Percentiles rank a stretch among this genome's conserved stretches.
Conservation (phyloP, 495 filamentous ascomycete genomes). For the Wilcoxina mikolae region DNA sequence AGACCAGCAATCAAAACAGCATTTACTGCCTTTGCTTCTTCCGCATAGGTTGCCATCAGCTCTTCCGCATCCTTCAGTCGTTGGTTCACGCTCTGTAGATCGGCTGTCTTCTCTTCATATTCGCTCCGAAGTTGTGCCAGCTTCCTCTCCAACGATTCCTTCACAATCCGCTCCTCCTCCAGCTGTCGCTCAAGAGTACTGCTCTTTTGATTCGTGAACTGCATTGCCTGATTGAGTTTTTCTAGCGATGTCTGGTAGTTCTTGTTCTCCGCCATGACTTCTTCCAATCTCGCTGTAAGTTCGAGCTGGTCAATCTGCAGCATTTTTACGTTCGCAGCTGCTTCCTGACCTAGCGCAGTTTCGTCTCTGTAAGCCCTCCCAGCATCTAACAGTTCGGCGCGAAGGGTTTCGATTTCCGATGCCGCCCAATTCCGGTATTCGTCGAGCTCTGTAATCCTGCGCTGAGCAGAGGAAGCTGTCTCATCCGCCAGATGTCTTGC, state of each 20-base stretch:
- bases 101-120: constrained; percentile 66
- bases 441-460: constrained; percentile 69
- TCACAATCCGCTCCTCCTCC: constrained; percentile 63
- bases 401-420: constrained; percentile 67
- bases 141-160: constrained; percentile 66
- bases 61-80: constrained; percentile 79
- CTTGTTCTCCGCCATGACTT: constrained; percentile 48
- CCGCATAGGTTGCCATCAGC: constrained; percentile 70
- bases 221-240: constrained; percentile 63
- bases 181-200: constrained; percentile 62
- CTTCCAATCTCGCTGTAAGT: constrained; percentile 51
- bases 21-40: constrained; percentile 75
- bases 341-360: constrained; percentile 57
- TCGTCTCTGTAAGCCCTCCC: constrained; percentile 66
- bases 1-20: constrained; percentile 70
- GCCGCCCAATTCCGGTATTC: constrained; percentile 62
- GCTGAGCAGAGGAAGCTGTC: constrained; percentile 65
- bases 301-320: constrained; percentile 73
- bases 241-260: constrained; percentile 58
- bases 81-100: constrained; percentile 59
- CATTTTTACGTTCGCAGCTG: constrained; percentile 54
- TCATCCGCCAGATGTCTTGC: constrained; percentile 76
- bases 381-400: constrained; percentile 64
- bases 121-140: constrained; percentile 64
- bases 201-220: constrained; percentile 60